phyloP scores from a whole-genome alignment of 1,139 yeast genomes.

The Candida dubliniensis region DNA sequence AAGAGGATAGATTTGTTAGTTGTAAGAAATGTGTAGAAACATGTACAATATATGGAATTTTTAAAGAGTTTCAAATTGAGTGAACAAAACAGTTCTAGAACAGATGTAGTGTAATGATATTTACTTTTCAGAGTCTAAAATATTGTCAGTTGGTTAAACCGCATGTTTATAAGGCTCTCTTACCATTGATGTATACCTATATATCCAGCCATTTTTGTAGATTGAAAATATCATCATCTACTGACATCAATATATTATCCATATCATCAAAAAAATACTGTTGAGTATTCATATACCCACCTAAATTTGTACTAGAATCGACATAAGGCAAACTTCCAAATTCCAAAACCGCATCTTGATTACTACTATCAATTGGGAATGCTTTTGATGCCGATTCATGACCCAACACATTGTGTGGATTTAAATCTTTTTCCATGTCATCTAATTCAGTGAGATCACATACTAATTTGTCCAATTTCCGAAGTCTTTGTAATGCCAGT shows the following conservation, averaged over 20 bases:
- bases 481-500: slow-evolving; percentile 10
- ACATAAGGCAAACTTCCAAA: slow-evolving; percentile 6
- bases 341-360: slow-evolving; percentile 7
- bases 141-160: too few relatives aligned
- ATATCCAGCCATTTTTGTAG: background rate
- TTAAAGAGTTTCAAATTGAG: too few relatives aligned
- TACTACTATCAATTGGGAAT: slow-evolving; percentile 8
- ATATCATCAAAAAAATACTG: slow-evolving; percentile 10
- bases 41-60: too few relatives aligned
- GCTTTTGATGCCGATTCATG: slow-evolving; percentile 12
- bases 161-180: too few relatives aligned
- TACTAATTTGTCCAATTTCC: slow-evolving; percentile 11
- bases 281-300: slow-evolving; percentile 8
- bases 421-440: slow-evolving; percentile 11
- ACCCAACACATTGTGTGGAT: slow-evolving; percentile 10
- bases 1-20: background rate
- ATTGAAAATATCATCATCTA: slow-evolving; percentile 11
- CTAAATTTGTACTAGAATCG: slow-evolving; percentile 5
- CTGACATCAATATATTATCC: slow-evolving; percentile 10
- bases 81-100: too few relatives aligned
- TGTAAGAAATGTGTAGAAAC: background rate
- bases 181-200: too few relatives aligned
- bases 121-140: too few relatives aligned
- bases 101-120: too few relatives aligned
- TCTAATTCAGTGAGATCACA: slow-evolving; percentile 13